These are phyloP conservation scores for Globisporangium cystogenes DNA, from an alignment of 352 stramenopile genomes.

Conservation along the genomic window DNA sequence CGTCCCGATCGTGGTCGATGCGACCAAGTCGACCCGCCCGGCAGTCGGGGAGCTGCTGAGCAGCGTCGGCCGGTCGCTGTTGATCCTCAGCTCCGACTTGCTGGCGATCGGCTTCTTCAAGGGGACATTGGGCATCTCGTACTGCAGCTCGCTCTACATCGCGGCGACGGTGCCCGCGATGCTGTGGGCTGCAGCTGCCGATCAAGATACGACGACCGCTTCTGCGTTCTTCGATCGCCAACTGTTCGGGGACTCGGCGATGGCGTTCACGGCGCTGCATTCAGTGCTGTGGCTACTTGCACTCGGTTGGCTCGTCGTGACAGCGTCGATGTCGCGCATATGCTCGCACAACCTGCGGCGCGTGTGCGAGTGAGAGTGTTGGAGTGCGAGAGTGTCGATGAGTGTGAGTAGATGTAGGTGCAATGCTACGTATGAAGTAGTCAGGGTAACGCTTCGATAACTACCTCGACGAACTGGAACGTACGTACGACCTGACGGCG, in stretches of 20 bases:
- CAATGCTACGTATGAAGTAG: no score
- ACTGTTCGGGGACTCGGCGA: background rate
- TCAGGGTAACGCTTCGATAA: no score
- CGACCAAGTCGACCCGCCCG: background rate
- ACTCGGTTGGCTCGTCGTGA: conserved; percentile 7
- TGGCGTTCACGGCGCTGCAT: conserved; percentile 1
- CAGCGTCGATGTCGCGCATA: conserved; percentile 1
- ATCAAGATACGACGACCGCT: background rate
- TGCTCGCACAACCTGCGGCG: conserved; percentile 5
- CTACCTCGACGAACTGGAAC: no score
- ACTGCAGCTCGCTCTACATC: conserved; percentile 8
- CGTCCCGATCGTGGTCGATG: no score
- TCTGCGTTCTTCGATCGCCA: background rate
- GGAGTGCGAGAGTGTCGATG: background rate
- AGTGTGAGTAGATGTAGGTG: no score
- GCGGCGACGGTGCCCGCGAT: background rate
- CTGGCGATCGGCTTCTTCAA: conserved; percentile 10
- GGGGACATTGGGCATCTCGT: conserved; percentile 5
- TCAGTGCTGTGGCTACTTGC: conserved; percentile 1
- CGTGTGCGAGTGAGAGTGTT: background rate
- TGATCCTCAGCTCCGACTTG: conserved; percentile 11
- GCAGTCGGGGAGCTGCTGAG: background rate
- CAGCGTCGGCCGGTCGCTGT: background rate
- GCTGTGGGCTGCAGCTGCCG: background rate
- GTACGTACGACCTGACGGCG: no score